phyloP scores from a whole-genome alignment of 2,329 filamentous ascomycete species.

The Arthrocladium fulminans region DNA sequence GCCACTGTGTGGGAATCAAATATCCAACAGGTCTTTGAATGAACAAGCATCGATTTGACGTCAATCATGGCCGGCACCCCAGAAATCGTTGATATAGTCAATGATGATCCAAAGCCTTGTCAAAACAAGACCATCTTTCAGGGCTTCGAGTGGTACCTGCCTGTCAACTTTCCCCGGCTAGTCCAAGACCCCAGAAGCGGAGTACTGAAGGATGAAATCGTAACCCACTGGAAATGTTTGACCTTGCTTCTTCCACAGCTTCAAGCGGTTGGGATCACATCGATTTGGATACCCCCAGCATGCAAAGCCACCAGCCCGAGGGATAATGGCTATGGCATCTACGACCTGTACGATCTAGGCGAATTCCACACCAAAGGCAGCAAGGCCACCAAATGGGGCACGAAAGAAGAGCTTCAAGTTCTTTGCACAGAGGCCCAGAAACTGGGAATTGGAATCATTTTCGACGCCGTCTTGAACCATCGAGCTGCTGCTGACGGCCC shows the following conservation, averaged over 20 bases:
- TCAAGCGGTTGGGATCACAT: constrained; percentile 52
- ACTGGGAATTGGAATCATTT: constrained; percentile 51
- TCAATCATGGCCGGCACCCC: background rate
- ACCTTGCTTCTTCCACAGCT: constrained; percentile 44
- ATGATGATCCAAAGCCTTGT: background rate
- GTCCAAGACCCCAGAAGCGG: background rate
- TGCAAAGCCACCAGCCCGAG: constrained; percentile 56
- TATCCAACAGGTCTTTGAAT: too few relatives aligned
- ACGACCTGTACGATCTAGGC: constrained; percentile 61
- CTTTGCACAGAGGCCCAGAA: constrained; percentile 45
- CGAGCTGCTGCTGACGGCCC: constrained; percentile 59
- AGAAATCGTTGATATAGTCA: background rate
- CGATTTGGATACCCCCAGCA: constrained; percentile 61
- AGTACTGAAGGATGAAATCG: constrained; percentile 25
- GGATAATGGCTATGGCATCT: constrained; percentile 58
- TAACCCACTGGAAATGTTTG: constrained; percentile 54
- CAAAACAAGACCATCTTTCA: constrained; percentile 54
- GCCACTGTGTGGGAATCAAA: too few relatives aligned
- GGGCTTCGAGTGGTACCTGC: constrained; percentile 65
- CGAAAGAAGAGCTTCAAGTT: constrained; percentile 50
- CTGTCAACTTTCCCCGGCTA: constrained; percentile 26
- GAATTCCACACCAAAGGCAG: constrained; percentile 64
- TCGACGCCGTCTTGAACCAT: constrained; percentile 65
- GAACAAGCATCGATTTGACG: too few relatives aligned
- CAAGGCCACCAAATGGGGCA: constrained; percentile 59